Conservation (phyloP, 345 rosid species). For the Streptanthus diversifolius region DNA sequence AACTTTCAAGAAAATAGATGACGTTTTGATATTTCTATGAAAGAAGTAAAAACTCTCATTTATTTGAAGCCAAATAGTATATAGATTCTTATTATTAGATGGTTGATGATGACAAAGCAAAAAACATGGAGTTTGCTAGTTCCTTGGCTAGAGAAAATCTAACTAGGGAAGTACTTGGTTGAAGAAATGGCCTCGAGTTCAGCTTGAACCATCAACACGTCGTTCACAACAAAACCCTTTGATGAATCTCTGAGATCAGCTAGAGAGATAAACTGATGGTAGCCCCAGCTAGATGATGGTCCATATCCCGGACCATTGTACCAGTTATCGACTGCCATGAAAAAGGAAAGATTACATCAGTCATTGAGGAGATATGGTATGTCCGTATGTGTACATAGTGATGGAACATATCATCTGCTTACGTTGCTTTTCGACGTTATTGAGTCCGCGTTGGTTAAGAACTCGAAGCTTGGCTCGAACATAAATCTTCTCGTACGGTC, state of each 20-base stretch:
- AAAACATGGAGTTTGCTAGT: neutral
- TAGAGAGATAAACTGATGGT: neutral
- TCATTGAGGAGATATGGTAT: no score
- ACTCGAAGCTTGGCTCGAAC: slow-evolving; percentile 19
- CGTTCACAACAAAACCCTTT: slow-evolving; percentile 19
- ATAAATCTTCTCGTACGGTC: slow-evolving; percentile 14
- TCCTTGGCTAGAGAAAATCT: neutral
- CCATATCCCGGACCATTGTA: neutral
- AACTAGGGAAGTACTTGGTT: slow-evolving; percentile 1
- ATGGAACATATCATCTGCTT: neutral
- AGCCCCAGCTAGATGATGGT: neutral
- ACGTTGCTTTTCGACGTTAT: neutral
- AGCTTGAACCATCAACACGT: slow-evolving; percentile 9
- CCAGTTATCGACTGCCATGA: neutral
- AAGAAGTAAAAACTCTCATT: no score
- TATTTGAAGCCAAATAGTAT: neutral
- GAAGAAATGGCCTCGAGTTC: slow-evolving; percentile 10
- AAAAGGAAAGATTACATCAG: neutral
- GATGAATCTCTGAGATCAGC: neutral
- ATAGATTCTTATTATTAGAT: no score
- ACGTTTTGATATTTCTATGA: no score
- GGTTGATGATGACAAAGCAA: no score
- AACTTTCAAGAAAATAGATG: no score
- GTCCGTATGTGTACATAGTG: no score
- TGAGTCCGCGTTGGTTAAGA: neutral